These are phyloP conservation scores for Pichia sp. DNA, from an alignment of 1,139 yeast genomes.

Conservation along the genomic window DNA sequence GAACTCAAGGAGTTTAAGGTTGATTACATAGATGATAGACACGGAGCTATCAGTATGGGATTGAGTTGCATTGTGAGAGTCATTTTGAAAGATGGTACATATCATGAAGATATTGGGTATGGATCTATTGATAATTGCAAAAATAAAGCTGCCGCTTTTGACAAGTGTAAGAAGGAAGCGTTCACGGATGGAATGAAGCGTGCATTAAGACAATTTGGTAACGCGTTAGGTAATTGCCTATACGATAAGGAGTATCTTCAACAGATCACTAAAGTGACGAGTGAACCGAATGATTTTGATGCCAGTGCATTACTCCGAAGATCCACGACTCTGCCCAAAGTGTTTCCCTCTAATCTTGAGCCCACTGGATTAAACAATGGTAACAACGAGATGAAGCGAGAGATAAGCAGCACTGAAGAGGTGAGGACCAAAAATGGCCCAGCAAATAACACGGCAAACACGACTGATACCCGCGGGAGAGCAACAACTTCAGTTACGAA, in stretches of 20 bases:
- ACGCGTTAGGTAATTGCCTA: constrained; percentile 71
- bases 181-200: constrained; percentile 75
- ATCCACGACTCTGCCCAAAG: constrained; percentile 11
- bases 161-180: constrained; percentile 76
- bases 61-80: constrained; percentile 66
- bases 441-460: too few relatives aligned
- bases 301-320: constrained; percentile 37
- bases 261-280: constrained; percentile 43
- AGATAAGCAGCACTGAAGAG: too few relatives aligned
- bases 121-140: constrained; percentile 72
- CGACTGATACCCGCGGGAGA: too few relatives aligned
- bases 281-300: constrained; percentile 48
- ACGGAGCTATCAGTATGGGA: constrained; percentile 54
- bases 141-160: constrained; percentile 67
- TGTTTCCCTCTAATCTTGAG: too few relatives aligned
- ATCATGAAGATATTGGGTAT: constrained; percentile 75
- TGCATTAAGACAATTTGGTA: constrained; percentile 72
- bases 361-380: too few relatives aligned
- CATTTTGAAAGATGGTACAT: constrained; percentile 66
- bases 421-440: too few relatives aligned
- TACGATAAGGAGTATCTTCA: constrained; percentile 62
- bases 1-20: constrained; percentile 58
- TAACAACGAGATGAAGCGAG: too few relatives aligned
- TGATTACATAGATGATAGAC: constrained; percentile 63
- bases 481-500: too few relatives aligned